These are phyloP conservation scores for Naumovozyma baii DNA, from an alignment of 805 yeast genomes.

Conservation along the genomic window DNA sequence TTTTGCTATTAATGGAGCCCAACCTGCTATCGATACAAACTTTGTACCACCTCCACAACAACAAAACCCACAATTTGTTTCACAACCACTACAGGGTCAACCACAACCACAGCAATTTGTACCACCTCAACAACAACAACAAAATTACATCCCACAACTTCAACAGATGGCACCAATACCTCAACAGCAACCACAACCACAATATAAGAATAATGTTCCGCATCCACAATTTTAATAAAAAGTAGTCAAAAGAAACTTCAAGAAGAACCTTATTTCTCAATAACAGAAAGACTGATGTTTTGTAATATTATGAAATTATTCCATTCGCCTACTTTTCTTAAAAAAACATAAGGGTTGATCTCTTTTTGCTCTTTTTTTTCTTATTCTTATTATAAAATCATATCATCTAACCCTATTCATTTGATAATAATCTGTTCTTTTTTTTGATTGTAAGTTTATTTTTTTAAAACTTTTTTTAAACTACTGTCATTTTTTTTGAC, in stretches of 20 bases:
- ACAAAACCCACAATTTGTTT: constrained; percentile 2
- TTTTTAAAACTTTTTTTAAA: too few relatives aligned
- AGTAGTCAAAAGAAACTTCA: too few relatives aligned
- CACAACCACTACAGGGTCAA: constrained; percentile 12
- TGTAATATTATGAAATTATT: not conserved
- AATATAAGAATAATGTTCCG: constrained; percentile 16
- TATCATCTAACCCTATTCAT: not conserved
- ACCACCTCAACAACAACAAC: constrained; percentile 26
- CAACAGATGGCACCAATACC: constrained; percentile 8
- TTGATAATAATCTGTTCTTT: not conserved
- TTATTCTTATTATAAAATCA: not conserved
- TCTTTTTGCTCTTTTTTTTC: not conserved
- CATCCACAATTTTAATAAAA: not conserved
- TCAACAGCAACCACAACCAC: constrained; percentile 7
- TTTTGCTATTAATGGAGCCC: constrained; percentile 19
- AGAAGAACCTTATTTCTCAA: too few relatives aligned
- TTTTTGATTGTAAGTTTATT: not conserved
- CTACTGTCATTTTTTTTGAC: not conserved
- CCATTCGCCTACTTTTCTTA: too few relatives aligned
- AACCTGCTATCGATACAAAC: constrained; percentile 17
- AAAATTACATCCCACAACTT: constrained; percentile 18
- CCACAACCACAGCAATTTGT: constrained; percentile 17
- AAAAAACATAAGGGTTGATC: too few relatives aligned
- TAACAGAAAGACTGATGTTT: not conserved
- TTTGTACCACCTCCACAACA: constrained; percentile 3